Evolutionary conservation across 2,329 filamentous ascomycete genomes (phyloP), one percentile per base, ranked within the genome.

Genomic region (Aspergillus hiratsukae): DNA sequence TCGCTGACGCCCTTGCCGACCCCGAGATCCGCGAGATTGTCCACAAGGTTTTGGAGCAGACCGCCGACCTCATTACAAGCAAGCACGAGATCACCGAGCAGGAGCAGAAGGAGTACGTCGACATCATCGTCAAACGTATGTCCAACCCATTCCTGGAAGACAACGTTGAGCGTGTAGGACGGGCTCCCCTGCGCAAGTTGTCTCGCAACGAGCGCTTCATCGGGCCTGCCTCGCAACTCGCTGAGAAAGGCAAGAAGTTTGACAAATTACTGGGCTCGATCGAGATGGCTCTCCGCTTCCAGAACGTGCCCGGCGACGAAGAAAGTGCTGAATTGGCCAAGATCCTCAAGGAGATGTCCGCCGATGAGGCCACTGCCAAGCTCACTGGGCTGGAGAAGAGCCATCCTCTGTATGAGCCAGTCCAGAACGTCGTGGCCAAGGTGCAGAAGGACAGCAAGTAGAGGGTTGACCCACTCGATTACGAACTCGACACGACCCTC

Each of bases 151-250:
- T 92, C 65, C 83, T 97, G 57, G 90, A 96, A 76, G 93, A 99
- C 75, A 87, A 88, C 11, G 91, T 97, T 37, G 91, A 95, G 80
- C 92, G 94, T 75, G 94, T 99, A 62, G 94, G 93, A 55, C 92
- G 94, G 72, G 93, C 92, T 19, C 94, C 94, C 19, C 81, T 99
- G 58, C 89, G 94, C 73, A 99, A 99, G 82, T 83, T 99, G 35
- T 88, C 88, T 63, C 89, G 92, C 75, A 94, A 95, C 79, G 94
- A 99, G 80, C 91, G 94, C 48, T 96, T 99, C 80, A 87, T 99
- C 66, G 91, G 89, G 48, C 94, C 94, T 4, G 93, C 94, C 48
- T 85, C 90, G 9, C 89, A 96, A 77, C 84, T 99, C 19, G 91
- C 91, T 48, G 91, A 96, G 80, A 81, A 83, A 58, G 91, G 85